Evolutionary conservation across 495 filamentous ascomycete species (phyloP), one percentile per base, ranked within the genome.

Genomic region (Eremomyces bilateralis): DNA sequence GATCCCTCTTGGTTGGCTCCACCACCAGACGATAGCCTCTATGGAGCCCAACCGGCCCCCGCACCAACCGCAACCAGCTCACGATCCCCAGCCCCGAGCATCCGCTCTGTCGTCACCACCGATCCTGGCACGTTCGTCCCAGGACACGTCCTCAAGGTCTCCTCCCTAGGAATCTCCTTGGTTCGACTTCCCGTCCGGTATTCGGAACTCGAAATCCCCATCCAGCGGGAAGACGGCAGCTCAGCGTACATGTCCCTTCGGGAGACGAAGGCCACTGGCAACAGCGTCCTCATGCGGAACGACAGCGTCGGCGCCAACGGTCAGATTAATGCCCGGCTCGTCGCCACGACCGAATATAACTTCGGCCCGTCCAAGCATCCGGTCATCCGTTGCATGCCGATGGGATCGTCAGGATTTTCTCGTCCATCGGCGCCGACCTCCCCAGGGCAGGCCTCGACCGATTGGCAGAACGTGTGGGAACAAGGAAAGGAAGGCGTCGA

Each of bases 211-310:
- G 53, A 60, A 13, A 67, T 65, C 42, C 44, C 49, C 16, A 50
- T 71, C 43, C 58, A 53, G 43, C 30, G 53, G 15, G 20, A 34
- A n/a, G 49, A 54, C 30, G 54, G 48, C 6, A 45, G 40, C 20
- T 43, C 50, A 0, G 46, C 45, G 0, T 68, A 61, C 45, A 35
- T 53, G 15, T 65, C 59, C 17, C 45, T 56, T 10, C 61, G 65
- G 13, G 53, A 53, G 10, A 37, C 39, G 1, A 51, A 46, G 27
- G 43, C 46, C 41, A 64, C 61, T 1, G 65, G 67, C 2, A 56
- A 50, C 36, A 56, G 45, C 21, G 46, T 49, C 20, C 42, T 56
- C n/a, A n/a, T n/a, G n/a, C n/a, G n/a, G n/a, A n/a, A 42, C 44
- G n/a, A n/a, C 4, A 42, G 41, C 38, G 45, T 45, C 4, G 43